Evolutionary conservation across 2,329 filamentous ascomycete genomes (phyloP).

Genomic region (Colletotrichum gigasporum): DNA sequence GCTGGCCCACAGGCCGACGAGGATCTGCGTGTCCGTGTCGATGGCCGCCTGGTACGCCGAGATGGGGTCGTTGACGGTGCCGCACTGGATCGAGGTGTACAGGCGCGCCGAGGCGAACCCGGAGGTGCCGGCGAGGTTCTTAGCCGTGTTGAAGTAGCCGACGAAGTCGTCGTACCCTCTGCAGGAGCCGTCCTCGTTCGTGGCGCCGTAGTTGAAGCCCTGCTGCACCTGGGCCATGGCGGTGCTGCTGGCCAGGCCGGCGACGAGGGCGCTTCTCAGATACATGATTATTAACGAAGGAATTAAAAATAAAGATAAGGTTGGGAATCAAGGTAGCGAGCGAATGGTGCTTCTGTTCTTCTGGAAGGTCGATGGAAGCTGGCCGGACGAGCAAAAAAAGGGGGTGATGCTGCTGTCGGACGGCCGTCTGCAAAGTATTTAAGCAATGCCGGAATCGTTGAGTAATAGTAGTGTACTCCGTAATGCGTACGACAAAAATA

Average conservation of each 20-base stretch:
- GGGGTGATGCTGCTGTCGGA: too few relatives aligned
- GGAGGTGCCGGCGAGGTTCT: conserved; percentile 1
- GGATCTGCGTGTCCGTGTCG: conserved; percentile 56
- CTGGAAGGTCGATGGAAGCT: not conserved
- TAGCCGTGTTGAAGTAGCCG: conserved; percentile 26
- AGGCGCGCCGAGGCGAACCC: conserved; percentile 27
- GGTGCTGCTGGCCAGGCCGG: conserved; percentile 16
- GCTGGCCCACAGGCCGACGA: conserved; percentile 62
- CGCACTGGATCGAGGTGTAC: conserved; percentile 31
- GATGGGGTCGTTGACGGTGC: conserved; percentile 60
- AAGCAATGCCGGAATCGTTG: not conserved
- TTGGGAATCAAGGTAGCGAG: not conserved
- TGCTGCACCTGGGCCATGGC: conserved; percentile 15
- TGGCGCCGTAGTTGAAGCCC: conserved; percentile 32
- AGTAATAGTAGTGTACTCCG: too few relatives aligned
- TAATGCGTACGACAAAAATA: conserved; percentile 11
- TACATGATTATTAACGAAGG: not conserved
- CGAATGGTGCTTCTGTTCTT: too few relatives aligned
- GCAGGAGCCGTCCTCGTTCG: conserved; percentile 25
- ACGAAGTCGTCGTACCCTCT: conserved; percentile 29
- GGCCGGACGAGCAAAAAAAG: not conserved
- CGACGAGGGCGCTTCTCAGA: not conserved
- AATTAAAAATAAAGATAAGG: not conserved
- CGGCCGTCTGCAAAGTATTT: not conserved
- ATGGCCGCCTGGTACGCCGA: conserved; percentile 73